Evolutionary conservation across 2,329 filamentous ascomycete species (phyloP).

Genomic region (Fonsecaea nubica): DNA sequence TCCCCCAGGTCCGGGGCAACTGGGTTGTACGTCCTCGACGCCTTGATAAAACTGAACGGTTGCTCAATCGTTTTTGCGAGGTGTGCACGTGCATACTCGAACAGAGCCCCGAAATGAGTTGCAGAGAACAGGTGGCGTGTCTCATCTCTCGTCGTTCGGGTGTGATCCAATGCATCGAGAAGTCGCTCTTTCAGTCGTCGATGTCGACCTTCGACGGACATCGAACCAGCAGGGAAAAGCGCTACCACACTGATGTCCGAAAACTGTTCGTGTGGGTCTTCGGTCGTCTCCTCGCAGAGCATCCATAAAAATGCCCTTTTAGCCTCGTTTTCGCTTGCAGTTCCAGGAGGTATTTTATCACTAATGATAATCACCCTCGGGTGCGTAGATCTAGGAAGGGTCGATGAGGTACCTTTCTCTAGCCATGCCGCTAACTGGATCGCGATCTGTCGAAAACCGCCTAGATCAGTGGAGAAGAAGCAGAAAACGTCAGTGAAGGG

Average conservation of each 20-base stretch:
- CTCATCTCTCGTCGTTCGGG: background rate
- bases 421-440: slow-evolving; percentile 35
- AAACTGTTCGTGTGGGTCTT: slow-evolving; percentile 32
- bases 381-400: slow-evolving; percentile 23
- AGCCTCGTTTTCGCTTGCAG: slow-evolving; percentile 35
- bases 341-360: slow-evolving; percentile 34
- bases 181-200: background rate
- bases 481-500: slow-evolving; percentile 42
- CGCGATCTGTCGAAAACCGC: slow-evolving; percentile 39
- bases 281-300: slow-evolving; percentile 40
- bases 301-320: slow-evolving; percentile 39
- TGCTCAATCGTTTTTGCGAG: background rate
- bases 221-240: slow-evolving; percentile 30
- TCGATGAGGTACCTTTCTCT: too few relatives aligned
- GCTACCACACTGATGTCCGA: slow-evolving; percentile 39
- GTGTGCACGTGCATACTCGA: background rate
- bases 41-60: background rate
- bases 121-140: background rate
- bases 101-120: background rate
- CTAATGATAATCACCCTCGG: slow-evolving; percentile 40
- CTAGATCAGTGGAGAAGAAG: slow-evolving; percentile 42
- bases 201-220: slow-evolving; percentile 37
- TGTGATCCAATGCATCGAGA: background rate
- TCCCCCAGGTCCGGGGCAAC: background rate
- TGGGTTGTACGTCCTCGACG: background rate